Conservation (phyloP, 1,139 yeast species). For the Hyphopichia fennica region DNA sequence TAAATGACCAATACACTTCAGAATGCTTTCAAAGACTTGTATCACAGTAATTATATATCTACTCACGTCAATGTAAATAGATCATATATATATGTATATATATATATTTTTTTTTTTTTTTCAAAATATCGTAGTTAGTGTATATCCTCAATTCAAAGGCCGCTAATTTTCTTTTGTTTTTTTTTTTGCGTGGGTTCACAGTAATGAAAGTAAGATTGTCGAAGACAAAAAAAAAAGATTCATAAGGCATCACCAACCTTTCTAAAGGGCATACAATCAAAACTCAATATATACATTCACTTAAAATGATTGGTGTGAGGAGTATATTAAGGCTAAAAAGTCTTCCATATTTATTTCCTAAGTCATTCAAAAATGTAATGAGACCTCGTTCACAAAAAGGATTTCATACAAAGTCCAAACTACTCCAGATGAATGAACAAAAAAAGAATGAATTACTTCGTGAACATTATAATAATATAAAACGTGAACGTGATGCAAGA, state of each 20-base stretch:
- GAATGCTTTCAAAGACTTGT: constrained; percentile 24
- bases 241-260: too few species aligned
- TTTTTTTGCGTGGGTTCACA: too few species aligned
- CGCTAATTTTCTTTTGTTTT: too few species aligned
- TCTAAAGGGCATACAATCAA: too few species aligned
- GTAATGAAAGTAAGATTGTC: neutral
- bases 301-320: neutral
- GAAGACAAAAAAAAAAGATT: neutral
- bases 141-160: too few species aligned
- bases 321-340: neutral
- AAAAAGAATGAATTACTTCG: constrained; percentile 7
- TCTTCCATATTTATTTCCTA: neutral
- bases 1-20: constrained; percentile 33
- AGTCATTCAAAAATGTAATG: neutral
- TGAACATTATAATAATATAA: constrained; percentile 10
- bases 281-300: neutral
- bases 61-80: neutral
- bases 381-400: neutral
- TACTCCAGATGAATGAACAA: constrained; percentile 1
- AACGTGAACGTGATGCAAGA: constrained; percentile 27
- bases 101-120: too few species aligned
- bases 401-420: constrained; percentile 1
- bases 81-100: too few species aligned
- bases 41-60: neutral
- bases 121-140: too few species aligned